phyloP scores from a whole-genome alignment of 768 basidiomycete species.

The Royoungia palumana region DNA sequence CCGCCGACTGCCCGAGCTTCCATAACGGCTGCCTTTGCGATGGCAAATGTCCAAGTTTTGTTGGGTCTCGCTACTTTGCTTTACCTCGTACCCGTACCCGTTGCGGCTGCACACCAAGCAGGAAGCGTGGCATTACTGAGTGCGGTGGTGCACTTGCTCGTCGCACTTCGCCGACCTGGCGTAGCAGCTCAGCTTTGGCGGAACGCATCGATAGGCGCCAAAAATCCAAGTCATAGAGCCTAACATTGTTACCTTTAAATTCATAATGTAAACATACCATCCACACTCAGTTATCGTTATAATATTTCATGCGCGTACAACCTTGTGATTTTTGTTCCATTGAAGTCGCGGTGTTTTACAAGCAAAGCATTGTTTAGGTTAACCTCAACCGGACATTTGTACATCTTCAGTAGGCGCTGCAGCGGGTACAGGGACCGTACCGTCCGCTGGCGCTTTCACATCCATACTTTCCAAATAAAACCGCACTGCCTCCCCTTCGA shows the following conservation, averaged over 20 bases:
- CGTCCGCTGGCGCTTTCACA: slow-evolving; percentile 54
- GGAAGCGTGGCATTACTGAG: slow-evolving; percentile 89
- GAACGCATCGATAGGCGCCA: slow-evolving; percentile 26
- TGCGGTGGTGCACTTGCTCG: slow-evolving; percentile 72
- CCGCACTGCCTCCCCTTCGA: slow-evolving; percentile 78
- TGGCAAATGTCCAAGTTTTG: slow-evolving; percentile 81
- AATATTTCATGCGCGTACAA: background rate
- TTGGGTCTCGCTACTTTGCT: slow-evolving; percentile 78
- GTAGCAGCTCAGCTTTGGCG: slow-evolving; percentile 62
- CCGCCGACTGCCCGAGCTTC: slow-evolving; percentile 60
- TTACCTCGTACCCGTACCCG: slow-evolving; percentile 87
- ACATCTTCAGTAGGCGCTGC: slow-evolving; percentile 61
- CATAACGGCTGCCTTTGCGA: slow-evolving; percentile 60
- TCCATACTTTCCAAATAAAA: slow-evolving; percentile 77
- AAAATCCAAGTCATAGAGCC: slow-evolving; percentile 8
- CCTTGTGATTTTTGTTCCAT: background rate
- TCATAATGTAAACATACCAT: slow-evolving; percentile 10
- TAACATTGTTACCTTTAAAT: slow-evolving; percentile 8
- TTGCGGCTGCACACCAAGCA: slow-evolving; percentile 94
- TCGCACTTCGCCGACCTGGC: slow-evolving; percentile 69
- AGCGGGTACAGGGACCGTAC: slow-evolving; percentile 37
- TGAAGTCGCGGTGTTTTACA: slow-evolving; percentile 9
- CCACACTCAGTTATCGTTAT: slow-evolving; percentile 27
- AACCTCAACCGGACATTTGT: slow-evolving; percentile 70
- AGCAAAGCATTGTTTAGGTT: slow-evolving; percentile 7